These are phyloP conservation scores for Candida loeiensis DNA, from an alignment of 805 yeast species.

Conservation along the genomic window DNA sequence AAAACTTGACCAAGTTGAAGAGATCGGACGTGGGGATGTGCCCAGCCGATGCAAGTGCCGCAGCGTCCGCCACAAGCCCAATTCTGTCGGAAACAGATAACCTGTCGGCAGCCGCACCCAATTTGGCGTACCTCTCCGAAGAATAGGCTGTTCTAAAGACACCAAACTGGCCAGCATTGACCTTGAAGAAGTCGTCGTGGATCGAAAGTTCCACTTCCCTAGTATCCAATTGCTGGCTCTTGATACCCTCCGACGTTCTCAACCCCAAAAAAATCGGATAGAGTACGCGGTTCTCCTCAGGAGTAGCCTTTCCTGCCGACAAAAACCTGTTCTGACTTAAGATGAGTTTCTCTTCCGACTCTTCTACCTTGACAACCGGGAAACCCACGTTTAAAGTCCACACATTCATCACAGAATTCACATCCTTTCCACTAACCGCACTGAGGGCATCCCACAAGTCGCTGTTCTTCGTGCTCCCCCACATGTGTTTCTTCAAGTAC, in stretches of 20 bases:
- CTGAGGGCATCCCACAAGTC: slow-evolving; percentile 75
- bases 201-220: slow-evolving; percentile 47
- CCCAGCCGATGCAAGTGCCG: slow-evolving; percentile 68
- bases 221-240: too few relatives aligned
- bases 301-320: slow-evolving; percentile 71
- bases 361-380: slow-evolving; percentile 70
- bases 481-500: slow-evolving; percentile 70
- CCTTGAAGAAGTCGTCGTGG: slow-evolving; percentile 50
- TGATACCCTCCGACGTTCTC: slow-evolving; percentile 55
- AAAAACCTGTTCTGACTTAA: slow-evolving; percentile 72
- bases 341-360: slow-evolving; percentile 42
- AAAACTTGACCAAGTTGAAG: slow-evolving; percentile 54
- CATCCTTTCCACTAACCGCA: slow-evolving; percentile 70
- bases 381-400: slow-evolving; percentile 81
- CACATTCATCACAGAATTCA: slow-evolving; percentile 65
- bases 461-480: slow-evolving; percentile 72
- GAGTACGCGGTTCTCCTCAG: slow-evolving; percentile 65
- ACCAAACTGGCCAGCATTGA: slow-evolving; percentile 73
- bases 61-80: slow-evolving; percentile 79
- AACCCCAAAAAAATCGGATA: slow-evolving; percentile 67
- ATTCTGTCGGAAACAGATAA: slow-evolving; percentile 74
- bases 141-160: slow-evolving; percentile 71
- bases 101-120: slow-evolving; percentile 59
- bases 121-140: slow-evolving; percentile 63
- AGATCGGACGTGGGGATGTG: slow-evolving; percentile 59